A percentile compares a stretch with the other conserved stretches of the same genome.
These are phyloP conservation scores for Syzygium syzygioides DNA, from an alignment of 441 rosid species.

Conservation along the genomic window DNA sequence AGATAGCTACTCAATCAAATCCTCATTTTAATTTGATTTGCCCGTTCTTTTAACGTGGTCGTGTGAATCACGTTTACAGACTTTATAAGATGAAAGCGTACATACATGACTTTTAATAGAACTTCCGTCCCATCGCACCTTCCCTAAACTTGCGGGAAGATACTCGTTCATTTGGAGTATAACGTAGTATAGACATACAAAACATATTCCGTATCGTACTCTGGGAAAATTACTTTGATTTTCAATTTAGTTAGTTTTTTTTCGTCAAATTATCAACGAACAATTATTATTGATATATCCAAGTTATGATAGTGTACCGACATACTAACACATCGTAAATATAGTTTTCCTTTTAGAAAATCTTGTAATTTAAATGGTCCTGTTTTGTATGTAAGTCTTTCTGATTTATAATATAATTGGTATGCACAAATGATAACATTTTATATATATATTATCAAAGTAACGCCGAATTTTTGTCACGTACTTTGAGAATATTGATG, in stretches of 20 bases:
- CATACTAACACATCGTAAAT: not conserved
- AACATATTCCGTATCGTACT: not conserved
- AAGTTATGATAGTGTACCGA: not conserved
- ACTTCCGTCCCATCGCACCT: not conserved
- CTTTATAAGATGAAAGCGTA: not conserved
- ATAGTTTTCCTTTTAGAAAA: not conserved
- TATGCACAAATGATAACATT: accelerated
- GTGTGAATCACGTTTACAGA: too few species aligned
- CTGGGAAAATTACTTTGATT: not conserved
- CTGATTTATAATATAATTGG: not conserved
- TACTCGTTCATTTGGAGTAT: not conserved
- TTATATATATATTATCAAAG: not conserved
- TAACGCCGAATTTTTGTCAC: not conserved
- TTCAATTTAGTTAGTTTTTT: too few species aligned
- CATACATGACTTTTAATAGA: not conserved
- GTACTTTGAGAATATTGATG: not conserved
- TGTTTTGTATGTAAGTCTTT: not conserved
- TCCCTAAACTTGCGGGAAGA: not conserved
- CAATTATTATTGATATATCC: not conserved
- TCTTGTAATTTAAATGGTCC: not conserved
- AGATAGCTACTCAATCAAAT: too few species aligned
- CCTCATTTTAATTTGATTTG: too few species aligned
- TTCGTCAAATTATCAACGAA: too few species aligned
- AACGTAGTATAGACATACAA: too few species aligned
- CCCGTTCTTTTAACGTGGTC: too few species aligned